Percentiles rank a stretch among this genome's conserved stretches.
Conservation (phyloP, 2,329 filamentous ascomycete species). For the Lachnellula willkommii region DNA sequence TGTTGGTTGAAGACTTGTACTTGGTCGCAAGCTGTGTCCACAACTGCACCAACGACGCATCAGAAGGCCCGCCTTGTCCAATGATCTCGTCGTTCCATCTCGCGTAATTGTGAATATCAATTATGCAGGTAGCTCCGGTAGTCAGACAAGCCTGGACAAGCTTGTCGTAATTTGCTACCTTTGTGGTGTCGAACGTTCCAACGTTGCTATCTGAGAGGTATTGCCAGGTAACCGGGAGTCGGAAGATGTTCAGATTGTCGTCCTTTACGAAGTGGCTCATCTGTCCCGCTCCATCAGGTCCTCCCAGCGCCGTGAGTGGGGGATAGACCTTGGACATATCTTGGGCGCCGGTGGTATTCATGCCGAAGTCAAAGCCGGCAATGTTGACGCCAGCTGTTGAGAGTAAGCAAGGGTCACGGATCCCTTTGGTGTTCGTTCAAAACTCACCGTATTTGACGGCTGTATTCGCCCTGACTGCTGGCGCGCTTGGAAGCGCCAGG, state of each 20-base stretch:
- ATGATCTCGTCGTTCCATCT: conserved; percentile 59
- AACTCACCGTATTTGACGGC: background rate
- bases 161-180: conserved; percentile 48
- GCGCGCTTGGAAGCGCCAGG: too few species aligned
- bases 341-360: conserved; percentile 37
- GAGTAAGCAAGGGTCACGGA: background rate
- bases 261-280: conserved; percentile 36
- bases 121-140: conserved; percentile 53
- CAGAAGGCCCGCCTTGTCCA: conserved; percentile 58
- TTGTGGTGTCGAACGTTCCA: conserved; percentile 44
- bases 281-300: conserved; percentile 30
- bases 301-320: conserved; percentile 30
- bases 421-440: background rate
- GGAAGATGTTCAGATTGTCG: conserved; percentile 51
- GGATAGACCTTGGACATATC: conserved; percentile 28
- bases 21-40: conserved; percentile 55
- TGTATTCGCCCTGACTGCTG: background rate
- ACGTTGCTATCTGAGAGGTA: conserved; percentile 50
- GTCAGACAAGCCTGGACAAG: conserved; percentile 52
- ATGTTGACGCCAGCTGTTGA: conserved; percentile 24
- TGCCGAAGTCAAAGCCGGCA: conserved; percentile 44
- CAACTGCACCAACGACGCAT: conserved; percentile 51
- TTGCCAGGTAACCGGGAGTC: conserved; percentile 56
- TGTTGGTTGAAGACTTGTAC: conserved; percentile 48
- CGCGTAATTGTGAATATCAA: conserved; percentile 55